phyloP scores from a whole-genome alignment of 116 monocot species.

The Zostera marina region DNA sequence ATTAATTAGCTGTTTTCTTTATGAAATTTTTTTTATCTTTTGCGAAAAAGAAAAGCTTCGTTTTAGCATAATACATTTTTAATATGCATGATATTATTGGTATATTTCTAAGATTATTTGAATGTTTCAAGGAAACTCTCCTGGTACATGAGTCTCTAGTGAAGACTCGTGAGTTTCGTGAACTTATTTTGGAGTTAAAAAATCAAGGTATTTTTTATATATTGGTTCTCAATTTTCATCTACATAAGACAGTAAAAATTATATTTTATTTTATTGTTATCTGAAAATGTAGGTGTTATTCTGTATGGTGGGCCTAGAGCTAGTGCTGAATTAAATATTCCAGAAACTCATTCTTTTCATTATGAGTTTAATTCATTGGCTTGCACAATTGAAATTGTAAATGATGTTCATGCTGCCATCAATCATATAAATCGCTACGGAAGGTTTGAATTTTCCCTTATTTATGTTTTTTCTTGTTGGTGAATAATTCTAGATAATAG shows the following conservation, averaged over 20 bases:
- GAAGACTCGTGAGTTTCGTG: constrained; percentile 32
- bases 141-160: constrained; percentile 66
- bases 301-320: constrained; percentile 79
- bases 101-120: background rate
- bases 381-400: constrained; percentile 82
- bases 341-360: constrained; percentile 43
- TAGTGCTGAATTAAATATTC: constrained; percentile 48
- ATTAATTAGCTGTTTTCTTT: too few species aligned
- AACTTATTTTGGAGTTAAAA: constrained; percentile 56
- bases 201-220: constrained; percentile 33
- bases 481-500: too few species aligned
- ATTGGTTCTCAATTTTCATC: background rate
- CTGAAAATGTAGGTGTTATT: constrained; percentile 37
- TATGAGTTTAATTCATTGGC: constrained; percentile 88
- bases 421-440: constrained; percentile 85
- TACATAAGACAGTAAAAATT: background rate
- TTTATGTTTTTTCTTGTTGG: background rate
- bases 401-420: constrained; percentile 67
- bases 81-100: background rate
- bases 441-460: constrained; percentile 25
- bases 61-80: background rate
- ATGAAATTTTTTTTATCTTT: too few species aligned
- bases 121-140: constrained; percentile 71
- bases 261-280: background rate
- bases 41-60: background rate